phyloP scores from a whole-genome alignment of 1,139 yeast species.

The Geotrichum siamense region DNA sequence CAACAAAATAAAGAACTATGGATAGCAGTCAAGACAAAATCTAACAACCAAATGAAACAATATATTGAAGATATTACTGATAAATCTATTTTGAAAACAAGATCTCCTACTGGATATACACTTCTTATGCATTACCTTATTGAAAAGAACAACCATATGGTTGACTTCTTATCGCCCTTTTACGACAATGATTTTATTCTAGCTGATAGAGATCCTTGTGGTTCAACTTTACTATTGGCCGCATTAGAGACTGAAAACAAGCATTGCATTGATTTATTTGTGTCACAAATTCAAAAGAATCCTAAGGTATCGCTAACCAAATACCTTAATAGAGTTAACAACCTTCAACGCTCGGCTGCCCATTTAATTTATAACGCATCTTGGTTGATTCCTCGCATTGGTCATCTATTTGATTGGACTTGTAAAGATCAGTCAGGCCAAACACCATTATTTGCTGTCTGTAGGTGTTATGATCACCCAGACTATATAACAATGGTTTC shows the following conservation, averaged over 20 bases:
- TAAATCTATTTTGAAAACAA: constrained; percentile 45
- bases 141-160: constrained; percentile 29
- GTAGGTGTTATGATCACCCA: constrained; percentile 76
- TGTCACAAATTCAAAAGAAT: constrained; percentile 37
- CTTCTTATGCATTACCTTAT: constrained; percentile 35
- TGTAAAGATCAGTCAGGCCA: constrained; percentile 59
- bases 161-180: constrained; percentile 44
- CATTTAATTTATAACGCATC: constrained; percentile 65
- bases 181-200: constrained; percentile 61
- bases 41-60: constrained; percentile 4
- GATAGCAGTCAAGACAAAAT: constrained; percentile 37
- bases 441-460: constrained; percentile 71
- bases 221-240: constrained; percentile 51
- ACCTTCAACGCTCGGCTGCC: constrained; percentile 52
- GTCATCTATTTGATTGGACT: constrained; percentile 61
- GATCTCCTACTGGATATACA: constrained; percentile 63
- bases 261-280: constrained; percentile 44
- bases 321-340: constrained; percentile 50
- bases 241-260: constrained; percentile 53
- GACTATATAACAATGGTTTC: constrained; percentile 48
- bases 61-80: constrained; percentile 7
- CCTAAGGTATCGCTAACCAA: constrained; percentile 39
- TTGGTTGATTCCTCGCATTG: constrained; percentile 47
- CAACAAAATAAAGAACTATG: constrained; percentile 48
- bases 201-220: constrained; percentile 50